These are phyloP conservation scores for Xylariomycetidae sp. DNA, from an alignment of 2,329 filamentous ascomycete genomes.

Conservation along the genomic window DNA sequence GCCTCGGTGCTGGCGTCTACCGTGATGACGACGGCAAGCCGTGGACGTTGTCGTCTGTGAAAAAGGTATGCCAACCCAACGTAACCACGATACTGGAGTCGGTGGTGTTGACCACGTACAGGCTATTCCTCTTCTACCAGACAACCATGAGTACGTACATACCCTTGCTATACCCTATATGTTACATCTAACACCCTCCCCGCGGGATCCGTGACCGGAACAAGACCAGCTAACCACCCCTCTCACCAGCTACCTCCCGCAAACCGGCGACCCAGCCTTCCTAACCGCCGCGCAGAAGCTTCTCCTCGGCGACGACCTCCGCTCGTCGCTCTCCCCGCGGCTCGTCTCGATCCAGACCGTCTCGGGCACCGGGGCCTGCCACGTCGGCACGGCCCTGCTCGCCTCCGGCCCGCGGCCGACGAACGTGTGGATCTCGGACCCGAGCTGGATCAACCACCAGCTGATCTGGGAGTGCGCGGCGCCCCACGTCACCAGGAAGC, in stretches of 20 bases:
- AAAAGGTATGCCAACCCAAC: constrained; percentile 15
- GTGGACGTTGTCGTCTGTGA: constrained; percentile 32
- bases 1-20: constrained; percentile 27
- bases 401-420: constrained; percentile 12
- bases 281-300: constrained; percentile 21
- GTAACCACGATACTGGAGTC: too few relatives aligned
- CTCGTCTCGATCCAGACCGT: constrained; percentile 29
- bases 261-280: constrained; percentile 16
- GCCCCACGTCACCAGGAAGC: constrained; percentile 11
- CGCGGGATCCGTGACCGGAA: too few relatives aligned
- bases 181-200: too few relatives aligned
- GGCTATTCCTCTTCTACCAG: constrained; percentile 2
- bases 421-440: constrained; percentile 27
- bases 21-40: constrained; percentile 29
- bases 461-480: constrained; percentile 24
- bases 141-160: constrained; percentile 4
- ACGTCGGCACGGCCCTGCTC: constrained; percentile 24
- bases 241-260: constrained; percentile 14
- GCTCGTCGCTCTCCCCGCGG: constrained; percentile 4
- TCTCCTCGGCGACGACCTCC: constrained; percentile 15
- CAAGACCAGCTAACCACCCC: not conserved
- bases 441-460: constrained; percentile 28
- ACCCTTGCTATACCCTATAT: too few relatives aligned
- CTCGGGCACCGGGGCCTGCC: constrained; percentile 31
- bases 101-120: too few relatives aligned